Conservation (phyloP, 208 protist genomes). For the Novymonas esmeraldas region DNA sequence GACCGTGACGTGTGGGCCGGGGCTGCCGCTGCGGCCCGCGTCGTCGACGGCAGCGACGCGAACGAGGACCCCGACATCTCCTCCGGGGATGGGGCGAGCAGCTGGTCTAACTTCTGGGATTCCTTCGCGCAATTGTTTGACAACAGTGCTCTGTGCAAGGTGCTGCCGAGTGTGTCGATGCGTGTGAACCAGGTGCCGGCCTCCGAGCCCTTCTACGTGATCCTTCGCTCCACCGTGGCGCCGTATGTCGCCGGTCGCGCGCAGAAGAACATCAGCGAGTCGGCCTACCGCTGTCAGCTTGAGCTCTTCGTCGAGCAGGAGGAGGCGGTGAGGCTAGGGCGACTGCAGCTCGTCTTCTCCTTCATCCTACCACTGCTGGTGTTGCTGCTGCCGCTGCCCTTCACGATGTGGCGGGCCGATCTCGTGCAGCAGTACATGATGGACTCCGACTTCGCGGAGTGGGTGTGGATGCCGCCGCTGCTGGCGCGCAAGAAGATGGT, state of each 20-base stretch:
- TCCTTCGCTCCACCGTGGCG: conserved; percentile 25
- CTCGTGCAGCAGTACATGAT: conserved; percentile 48
- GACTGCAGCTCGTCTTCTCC: conserved; percentile 50
- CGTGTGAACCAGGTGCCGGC: conserved; percentile 31
- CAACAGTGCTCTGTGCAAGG: conserved; percentile 60
- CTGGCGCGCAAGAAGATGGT: conserved; percentile 36
- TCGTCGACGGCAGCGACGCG: background rate
- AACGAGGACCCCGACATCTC: background rate
- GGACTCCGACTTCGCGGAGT: conserved; percentile 55
- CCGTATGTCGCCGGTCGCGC: conserved; percentile 3
- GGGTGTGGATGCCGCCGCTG: conserved; percentile 55
- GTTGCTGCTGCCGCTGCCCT: conserved; percentile 55
- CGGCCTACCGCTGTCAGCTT: conserved; percentile 34
- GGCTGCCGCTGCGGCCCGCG: background rate
- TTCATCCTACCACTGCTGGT: conserved; percentile 56
- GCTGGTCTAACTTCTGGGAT: conserved; percentile 51
- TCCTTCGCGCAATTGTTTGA: conserved; percentile 60
- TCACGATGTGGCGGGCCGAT: conserved; percentile 45
- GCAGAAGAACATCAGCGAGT: conserved; percentile 1
- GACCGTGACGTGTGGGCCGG: conserved; percentile 2
- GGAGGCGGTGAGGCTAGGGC: conserved; percentile 12
- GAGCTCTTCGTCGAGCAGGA: conserved; percentile 46
- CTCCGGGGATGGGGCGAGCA: background rate
- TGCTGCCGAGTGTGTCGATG: conserved; percentile 57
- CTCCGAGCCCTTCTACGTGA: conserved; percentile 39